Percentiles rank a stretch among this genome's conserved stretches.
Evolutionary conservation across 345 rosid genomes (phyloP).

Genomic region (Hypericum androsaemum): DNA sequence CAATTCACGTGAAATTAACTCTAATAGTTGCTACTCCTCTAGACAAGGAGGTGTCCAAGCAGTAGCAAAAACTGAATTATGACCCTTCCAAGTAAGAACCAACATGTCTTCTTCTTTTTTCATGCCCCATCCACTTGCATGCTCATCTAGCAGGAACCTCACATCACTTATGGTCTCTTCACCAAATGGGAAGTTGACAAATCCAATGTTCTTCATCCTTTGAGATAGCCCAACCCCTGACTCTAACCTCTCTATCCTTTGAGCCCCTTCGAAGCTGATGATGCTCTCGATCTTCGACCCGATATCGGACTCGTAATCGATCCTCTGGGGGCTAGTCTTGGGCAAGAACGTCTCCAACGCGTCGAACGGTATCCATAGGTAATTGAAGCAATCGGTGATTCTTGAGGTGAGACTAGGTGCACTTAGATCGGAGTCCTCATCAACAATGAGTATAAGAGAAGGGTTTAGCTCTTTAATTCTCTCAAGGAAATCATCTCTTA

Average conservation of each 20-base stretch:
- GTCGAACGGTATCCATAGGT: constrained; percentile 68
- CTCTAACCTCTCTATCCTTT: constrained; percentile 48
- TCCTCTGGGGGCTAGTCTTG: constrained; percentile 46
- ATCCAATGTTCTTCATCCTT: constrained; percentile 44
- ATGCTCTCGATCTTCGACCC: constrained; percentile 55
- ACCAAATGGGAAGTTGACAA: constrained; percentile 31
- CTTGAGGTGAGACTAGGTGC: constrained; percentile 38
- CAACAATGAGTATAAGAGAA: constrained; percentile 33
- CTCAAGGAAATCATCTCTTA: constrained; percentile 33
- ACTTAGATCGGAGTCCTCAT: constrained; percentile 52
- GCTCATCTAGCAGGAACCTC: constrained; percentile 47
- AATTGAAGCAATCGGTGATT: constrained; percentile 52
- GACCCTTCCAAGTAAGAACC: constrained; percentile 73
- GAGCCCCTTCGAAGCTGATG: constrained; percentile 38
- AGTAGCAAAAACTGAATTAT: constrained; percentile 57
- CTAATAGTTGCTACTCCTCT: constrained; percentile 16
- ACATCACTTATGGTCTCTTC: constrained; percentile 48
- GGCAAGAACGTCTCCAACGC: constrained; percentile 64
- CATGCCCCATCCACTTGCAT: constrained; percentile 76
- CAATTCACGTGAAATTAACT: too few relatives aligned
- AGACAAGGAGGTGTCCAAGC: constrained; percentile 38
- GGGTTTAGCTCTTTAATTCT: constrained; percentile 42
- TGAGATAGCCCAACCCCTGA: constrained; percentile 30
- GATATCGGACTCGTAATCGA: constrained; percentile 52
- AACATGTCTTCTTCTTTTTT: constrained; percentile 54